Conservation (phyloP, 2,329 filamentous ascomycete species). For the Stagonosporopsis chrysanthemi region DNA sequence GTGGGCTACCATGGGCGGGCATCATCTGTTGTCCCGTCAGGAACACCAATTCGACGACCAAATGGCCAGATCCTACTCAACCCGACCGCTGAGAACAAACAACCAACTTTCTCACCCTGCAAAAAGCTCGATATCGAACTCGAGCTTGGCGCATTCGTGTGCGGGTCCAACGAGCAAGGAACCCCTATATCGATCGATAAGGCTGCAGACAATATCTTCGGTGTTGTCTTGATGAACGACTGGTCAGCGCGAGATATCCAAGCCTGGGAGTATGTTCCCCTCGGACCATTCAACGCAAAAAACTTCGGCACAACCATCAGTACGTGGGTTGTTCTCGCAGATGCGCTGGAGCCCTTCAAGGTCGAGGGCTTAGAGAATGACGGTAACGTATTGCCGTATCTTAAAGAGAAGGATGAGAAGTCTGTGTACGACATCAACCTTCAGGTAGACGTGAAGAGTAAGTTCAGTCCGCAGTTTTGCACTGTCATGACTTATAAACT, state of each 20-base stretch:
- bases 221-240: conserved; percentile 83
- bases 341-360: conserved; percentile 75
- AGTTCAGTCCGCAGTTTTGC: conserved; percentile 14
- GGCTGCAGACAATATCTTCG: conserved; percentile 77
- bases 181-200: conserved; percentile 67
- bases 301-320: conserved; percentile 82
- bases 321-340: conserved; percentile 79
- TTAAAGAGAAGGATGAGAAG: conserved; percentile 67
- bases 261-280: conserved; percentile 81
- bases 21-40: conserved; percentile 77
- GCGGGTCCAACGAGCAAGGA: conserved; percentile 69
- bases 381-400: conserved; percentile 65
- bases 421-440: conserved; percentile 74
- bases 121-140: conserved; percentile 79
- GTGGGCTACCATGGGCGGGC: conserved; percentile 83
- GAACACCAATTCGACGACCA: conserved; percentile 75
- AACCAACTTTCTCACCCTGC: conserved; percentile 69
- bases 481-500: not conserved
- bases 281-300: conserved; percentile 84
- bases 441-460: conserved; percentile 67
- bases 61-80: conserved; percentile 76
- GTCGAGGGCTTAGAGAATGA: conserved; percentile 63
- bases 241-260: conserved; percentile 88
- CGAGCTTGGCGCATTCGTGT: conserved; percentile 79
- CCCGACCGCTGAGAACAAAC: conserved; percentile 66